Conservation (phyloP, 345 rosid genomes). For the Ceriops zippeliana region DNA sequence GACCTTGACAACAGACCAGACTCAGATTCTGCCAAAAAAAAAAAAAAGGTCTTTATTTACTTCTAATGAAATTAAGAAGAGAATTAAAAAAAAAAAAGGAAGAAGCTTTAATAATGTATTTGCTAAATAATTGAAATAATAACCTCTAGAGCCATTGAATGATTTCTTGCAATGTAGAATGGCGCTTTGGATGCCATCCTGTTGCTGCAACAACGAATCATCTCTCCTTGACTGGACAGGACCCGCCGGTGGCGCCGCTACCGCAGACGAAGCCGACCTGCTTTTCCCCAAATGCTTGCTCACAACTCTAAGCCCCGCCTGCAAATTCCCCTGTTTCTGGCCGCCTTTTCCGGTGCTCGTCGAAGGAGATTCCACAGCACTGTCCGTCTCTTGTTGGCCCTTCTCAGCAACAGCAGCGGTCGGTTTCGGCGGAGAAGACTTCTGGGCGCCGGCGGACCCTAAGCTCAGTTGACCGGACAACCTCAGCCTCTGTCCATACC, state of each 20-base stretch:
- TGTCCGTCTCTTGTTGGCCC: slow-evolving; percentile 23
- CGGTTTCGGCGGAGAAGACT: slow-evolving; percentile 18
- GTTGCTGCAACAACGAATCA: slow-evolving; percentile 84
- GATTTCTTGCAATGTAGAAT: slow-evolving; percentile 95
- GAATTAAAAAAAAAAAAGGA: neutral
- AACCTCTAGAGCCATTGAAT: slow-evolving; percentile 46
- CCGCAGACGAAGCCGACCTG: slow-evolving; percentile 68
- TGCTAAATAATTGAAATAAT: neutral
- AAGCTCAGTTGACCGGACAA: slow-evolving; percentile 52
- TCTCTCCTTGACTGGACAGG: slow-evolving; percentile 50
- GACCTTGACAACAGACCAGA: slow-evolving; percentile 57
- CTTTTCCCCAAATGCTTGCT: slow-evolving; percentile 88
- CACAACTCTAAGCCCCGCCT: slow-evolving; percentile 71
- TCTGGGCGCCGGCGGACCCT: slow-evolving; percentile 22
- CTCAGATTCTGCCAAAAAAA: slow-evolving; percentile 46
- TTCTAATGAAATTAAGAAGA: neutral
- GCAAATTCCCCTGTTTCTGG: slow-evolving; percentile 46
- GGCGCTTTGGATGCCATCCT: slow-evolving; percentile 95
- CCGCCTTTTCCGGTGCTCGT: slow-evolving; percentile 22
- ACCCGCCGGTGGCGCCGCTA: slow-evolving; percentile 44
- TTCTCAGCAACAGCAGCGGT: slow-evolving; percentile 14
- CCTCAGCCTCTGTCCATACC: slow-evolving; percentile 63
- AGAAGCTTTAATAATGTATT: neutral
- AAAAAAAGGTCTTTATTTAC: neutral
- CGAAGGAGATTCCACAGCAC: neutral